Base-by-base conservation (phyloP, 1,284 basidiomycete species). In the Naganishia sp. region DNA sequence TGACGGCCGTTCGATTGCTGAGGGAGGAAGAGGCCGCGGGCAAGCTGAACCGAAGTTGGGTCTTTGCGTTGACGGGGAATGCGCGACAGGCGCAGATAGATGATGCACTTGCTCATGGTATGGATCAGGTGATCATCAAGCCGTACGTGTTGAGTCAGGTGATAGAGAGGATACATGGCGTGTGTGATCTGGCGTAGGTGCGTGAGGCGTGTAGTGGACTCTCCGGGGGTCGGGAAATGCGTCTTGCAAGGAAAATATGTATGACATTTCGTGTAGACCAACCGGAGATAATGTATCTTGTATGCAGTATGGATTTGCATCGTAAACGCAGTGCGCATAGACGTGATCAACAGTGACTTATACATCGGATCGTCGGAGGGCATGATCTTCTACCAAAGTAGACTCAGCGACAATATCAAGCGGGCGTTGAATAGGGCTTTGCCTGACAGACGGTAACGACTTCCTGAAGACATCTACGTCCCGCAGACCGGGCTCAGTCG, bases 41-140 rank as follows among this genome's bases (percentile, higher is more conserved):
- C 1, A 60, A 66, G 5, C 53, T 76, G 53, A 51, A 57, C 0
- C 62, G 70, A 17, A 73, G 70, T 21, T 51, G 73, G 25, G 73
- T 80, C 28, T 76, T 78, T 45, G 78, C 78, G 6, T 67, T 80
- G 51, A 80, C 75, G 70, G 65, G 71, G 67, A 73, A 78, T 64
- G 76, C 76, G 5, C 50, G 76, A 52, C 66, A 67, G 57, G 57
- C 52, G 35, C 66, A 67, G 51, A 63, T 67, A 25, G 66, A 67
- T 25, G 66, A 67, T 9, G 66, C 66, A 4, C 43, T 63, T 17
- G 43, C 51, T 13, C 31, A 49, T 23, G 66, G 66, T 0, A 67
- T 67, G 66, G 66, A 67, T 25, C 25, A n/a, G 6, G 47, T 61
- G 21, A 50, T 61, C 17, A 50, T 61, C 4, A 61, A 61, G 32